Base-by-base conservation (phyloP, 495 filamentous ascomycete genomes). In the Neurospora tetraspora region DNA sequence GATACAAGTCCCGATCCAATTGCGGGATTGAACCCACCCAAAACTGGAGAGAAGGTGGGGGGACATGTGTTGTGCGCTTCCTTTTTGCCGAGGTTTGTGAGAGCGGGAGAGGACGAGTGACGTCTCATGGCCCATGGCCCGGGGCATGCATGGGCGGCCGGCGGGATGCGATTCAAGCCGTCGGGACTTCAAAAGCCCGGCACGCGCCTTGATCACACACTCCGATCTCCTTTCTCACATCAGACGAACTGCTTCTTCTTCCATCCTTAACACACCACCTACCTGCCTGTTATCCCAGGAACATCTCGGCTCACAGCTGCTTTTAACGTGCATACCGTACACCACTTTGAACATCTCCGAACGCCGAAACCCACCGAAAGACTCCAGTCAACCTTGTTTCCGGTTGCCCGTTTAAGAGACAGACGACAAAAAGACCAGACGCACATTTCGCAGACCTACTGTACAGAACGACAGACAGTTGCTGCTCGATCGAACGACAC, bases 41-140 rank as follows among this genome's bases (percentile, higher is more conserved):
- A 65, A 65, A 65, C 53, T 34, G 53, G 53, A 65, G 53, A 65
- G 53, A 65, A 65, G 16, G 53, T 65, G 53, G 53, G 47, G 53
- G 27, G 34, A 4, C 53, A 65, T 65, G 27, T 39, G 37, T 73
- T 71, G 59, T 38, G 65, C n/a, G n/a, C n/a, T 37, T 69, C 76
- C 73, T 47, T 78, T 77, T 78, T 80, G 79, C 79, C 79, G 79
- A 80, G 79, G 79, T 76, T 74, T 71, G 74, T 37, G 69, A 61
- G 69, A 75, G 40, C 34, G 31, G 11, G 71, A 39, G 71, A 34
- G 71, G 74, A 65, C 53, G 16, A 65, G 74, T 79, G 78, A 79
- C 76, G 78, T 79, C 74, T 34, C 72, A 73, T 80, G 75, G 78
- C 77, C 77, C 53, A 40, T 39, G 43, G 47, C 39, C 39, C 40